Base-by-base conservation (phyloP, 2,329 filamentous ascomycete genomes). In the Fusarium austroafricanum region DNA sequence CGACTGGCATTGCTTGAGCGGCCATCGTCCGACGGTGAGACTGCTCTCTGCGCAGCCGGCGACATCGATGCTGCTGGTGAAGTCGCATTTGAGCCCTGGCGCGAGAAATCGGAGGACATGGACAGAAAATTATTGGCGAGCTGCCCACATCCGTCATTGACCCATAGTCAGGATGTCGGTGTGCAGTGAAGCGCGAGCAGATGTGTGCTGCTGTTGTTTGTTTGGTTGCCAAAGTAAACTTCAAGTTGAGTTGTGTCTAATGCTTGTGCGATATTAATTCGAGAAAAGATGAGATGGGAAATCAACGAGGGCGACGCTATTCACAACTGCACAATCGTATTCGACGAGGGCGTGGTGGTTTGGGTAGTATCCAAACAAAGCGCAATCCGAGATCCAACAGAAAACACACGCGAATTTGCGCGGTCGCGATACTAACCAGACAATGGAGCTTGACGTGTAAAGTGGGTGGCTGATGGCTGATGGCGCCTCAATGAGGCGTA, bases 121-220 rank as follows among this genome's bases (percentile, higher is more conserved):
- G 40, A 50, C 63, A 61, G 62, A 71, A 59, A 66, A 69, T 73
- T 74, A 42, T 77, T 72, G 76, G 73, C 71, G 67, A 67, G 61
- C 57, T 59, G 72, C 63, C 65, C 54, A 58, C 55, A 63, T 67
- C 63, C 68, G 71, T 78, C 75, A 79, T 77, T 73, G 74, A 69
- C 73, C 75, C 77, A 79, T 79, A 76, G 60, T 72, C 72, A 70
- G 61, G 51, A 55, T 55, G 51, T 52, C 50, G 55, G 49, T 54
- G 50, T 55, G 55, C 40, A 53, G 43, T 50, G 47, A 44, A 46
- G 53, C 33, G 68, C 46, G 40, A 57, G 42, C 43, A 31, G 44
- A 35, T 52, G 23, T 37, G 10, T 31, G 21, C 21, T 23, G 21
- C 21, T 23, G 21, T 31, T 35, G 26, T 39, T 29, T 17, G 42